Conservation (phyloP, 371 early-diverging fungal genomes). For the Apophysomyces variabilis region DNA sequence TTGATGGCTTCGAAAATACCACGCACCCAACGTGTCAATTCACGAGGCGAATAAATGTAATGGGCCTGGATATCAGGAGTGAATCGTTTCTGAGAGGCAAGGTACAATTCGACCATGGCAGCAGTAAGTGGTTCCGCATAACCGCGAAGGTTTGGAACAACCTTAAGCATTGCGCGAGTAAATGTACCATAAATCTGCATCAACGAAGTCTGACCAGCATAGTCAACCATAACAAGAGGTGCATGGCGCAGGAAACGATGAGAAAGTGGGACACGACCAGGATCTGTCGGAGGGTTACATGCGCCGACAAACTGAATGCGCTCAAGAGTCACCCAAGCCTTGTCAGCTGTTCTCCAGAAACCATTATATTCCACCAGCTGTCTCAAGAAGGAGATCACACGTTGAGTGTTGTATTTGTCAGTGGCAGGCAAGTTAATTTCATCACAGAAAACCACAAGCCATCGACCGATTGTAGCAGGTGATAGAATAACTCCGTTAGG, state of each 20-base stretch:
- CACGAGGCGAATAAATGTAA: constrained; percentile 98
- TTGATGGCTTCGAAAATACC: constrained; percentile 96
- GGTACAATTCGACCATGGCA: constrained; percentile 98
- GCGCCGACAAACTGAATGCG: constrained; percentile 99
- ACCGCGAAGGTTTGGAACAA: constrained; percentile 91
- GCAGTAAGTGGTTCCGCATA: constrained; percentile 90
- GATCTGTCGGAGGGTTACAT: constrained; percentile 99
- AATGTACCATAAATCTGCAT: constrained; percentile 97
- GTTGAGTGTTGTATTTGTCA: constrained; percentile 98
- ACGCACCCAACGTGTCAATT: constrained; percentile 98
- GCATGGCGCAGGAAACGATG: constrained; percentile 97
- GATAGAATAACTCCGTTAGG: constrained; percentile 90
- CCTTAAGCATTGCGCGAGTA: constrained; percentile 91
- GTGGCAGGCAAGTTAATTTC: constrained; percentile 97
- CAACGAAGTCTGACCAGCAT: constrained; percentile 93
- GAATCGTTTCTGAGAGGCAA: constrained; percentile 88
- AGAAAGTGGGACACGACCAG: constrained; percentile 95
- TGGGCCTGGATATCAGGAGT: constrained; percentile 98
- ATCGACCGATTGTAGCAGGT: constrained; percentile 85
- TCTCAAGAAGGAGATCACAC: constrained; percentile 95
- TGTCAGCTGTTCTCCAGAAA: constrained; percentile 93
- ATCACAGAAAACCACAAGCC: constrained; percentile 99
- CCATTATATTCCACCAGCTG: constrained; percentile 96
- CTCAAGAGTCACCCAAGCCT: constrained; percentile 93
- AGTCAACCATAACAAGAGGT: constrained; percentile 97